Base-by-base conservation (phyloP, 2,329 filamentous ascomycete species). In the Lachnellula hyalina region DNA sequence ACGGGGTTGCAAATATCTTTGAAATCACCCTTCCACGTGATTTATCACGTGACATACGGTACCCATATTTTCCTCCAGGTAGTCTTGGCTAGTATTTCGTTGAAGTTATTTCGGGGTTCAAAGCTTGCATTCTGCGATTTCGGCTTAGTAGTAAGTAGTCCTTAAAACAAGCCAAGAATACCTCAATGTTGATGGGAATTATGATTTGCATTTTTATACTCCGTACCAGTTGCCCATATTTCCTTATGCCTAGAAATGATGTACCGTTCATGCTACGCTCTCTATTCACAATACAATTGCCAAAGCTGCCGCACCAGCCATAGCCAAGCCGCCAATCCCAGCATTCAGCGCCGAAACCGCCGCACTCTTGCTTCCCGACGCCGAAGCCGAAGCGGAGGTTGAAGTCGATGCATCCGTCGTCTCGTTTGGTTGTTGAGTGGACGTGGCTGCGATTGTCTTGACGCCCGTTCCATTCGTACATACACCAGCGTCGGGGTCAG, bases 381-480 rank as follows among this genome's bases (percentile, higher is more conserved):
- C 7, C 6, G 50, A 42, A 4, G 28, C 25, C 32, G 49, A 51
- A 25, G 34, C 41, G 2, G 42, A 42, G 12, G 55, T 28, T 6
- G 51, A 34, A 35, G 36, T 51, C 11, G 51, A 25, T 28, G 36
- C 48, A 7, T 19, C 32, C 5, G 54, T 51, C 8, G 52, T 57
- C 35, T 36, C 47, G 52, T 64, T 64, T 4, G 58, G 53, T 12
- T 58, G 56, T 2, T 38, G 49, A 3, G 38, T 41, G 12, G 23
- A 23, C 21, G 51, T 53, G 2, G 57, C 52, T 0, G 35, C 56
- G 15, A 68, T 68, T 14, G 78, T 74, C 5, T 72, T 74, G 47
- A 89, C 73, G 35, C 78, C 80, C 9, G 64, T 65, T 8, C 77
- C 82, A 60, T 75, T 77, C 61, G 82, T 87, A 60, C 86, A 90